Base-by-base conservation (phyloP, 176 grass and related monocot genomes). In the Carex cristatella region DNA sequence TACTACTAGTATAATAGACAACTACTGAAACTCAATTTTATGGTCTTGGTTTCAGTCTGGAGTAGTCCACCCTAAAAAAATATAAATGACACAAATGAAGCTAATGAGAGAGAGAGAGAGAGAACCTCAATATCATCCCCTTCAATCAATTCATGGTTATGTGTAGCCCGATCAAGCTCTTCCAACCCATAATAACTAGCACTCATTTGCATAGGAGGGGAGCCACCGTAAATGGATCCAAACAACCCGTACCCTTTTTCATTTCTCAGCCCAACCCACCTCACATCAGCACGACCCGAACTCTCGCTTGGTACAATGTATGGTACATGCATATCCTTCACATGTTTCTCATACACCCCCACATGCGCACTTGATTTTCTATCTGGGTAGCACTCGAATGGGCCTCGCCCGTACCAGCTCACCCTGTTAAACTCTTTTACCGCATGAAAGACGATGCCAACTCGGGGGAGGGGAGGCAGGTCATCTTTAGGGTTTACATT, bases 361-460 rank as follows among this genome's bases (percentile, higher is more conserved):
- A 98, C 88, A 60, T 95, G 93, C 0, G 95, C 93, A 1, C 91
- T 87, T 42, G 87, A 89, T 57, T 98, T 98, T 30, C 93, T 86
- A 85, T 98, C 95, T 0, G 93, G 93, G 69, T 98, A 98, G 81
- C 95, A 98, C 70, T 98, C 95, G n/a, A 95, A 92, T 27, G 93
- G 93, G 0, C 95, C 95, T 19, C 66, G 88, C 2, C 95, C 95
- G 4, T 95, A 95, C 91, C 93, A 95, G 5, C 68, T 84, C 23
- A 92, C 86, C 9, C 40, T 74, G 75, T 87, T 85, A 86, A 98
- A 54, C 44, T 88, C 91, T 33, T 89, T 91, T 2, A 91, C 91
- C 1, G 83, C 63, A 30, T 88, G 81, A 51, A 98, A 95, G 80
- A 93, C 86, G 2, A 95, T 6, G 51, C 95, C 95, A 3, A 98